Base-by-base conservation (phyloP, 306 rosid species). In the Acacia melanoxylon region DNA sequence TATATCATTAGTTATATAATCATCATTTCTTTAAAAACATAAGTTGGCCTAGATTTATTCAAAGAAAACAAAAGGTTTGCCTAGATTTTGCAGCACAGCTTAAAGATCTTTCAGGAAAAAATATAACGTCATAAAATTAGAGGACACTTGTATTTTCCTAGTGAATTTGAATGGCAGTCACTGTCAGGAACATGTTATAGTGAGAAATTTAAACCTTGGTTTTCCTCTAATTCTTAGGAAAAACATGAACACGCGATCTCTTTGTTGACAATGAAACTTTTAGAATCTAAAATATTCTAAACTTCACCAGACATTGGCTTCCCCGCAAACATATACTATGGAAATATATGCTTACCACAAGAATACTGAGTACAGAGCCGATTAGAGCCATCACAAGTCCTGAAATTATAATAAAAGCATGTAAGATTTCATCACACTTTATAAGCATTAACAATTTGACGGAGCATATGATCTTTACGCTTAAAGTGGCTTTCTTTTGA, bases 301-400 rank as follows among this genome's bases (percentile, higher is more conserved):
- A 67, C 52, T 25, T 77, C 45, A 45, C 52, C 51, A 37, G n/a
- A 69, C 14, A 44, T 77, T 42, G 59, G 41, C 74, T 15, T 58
- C 9, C n/a, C 63, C 33, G 27, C 27, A 27, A 15, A 40, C 5
- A 7, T 19, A 51, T 51, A 51, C 11, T 37, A 22, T 56, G 40
- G 72, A 73, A 68, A 31, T 33, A 75, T 54, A 59, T 68, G 61
- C 93, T 90, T 89, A 92, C 97, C 97, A 92, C 93, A 59, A 92
- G 88, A 65, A 88, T 79, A 75, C 93, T 86, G 51, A 90, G 88
- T 44, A 90, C 76, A 79, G 97, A 92, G 27, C 97, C 97, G 10
- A 92, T 92, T 63, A 92, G 83, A 65, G 97, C 89, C 93, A 90
- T 89, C 80, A 90, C 85, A 68, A 88, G 89, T 78, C 97, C 97